Percentiles rank a stretch among this genome's conserved stretches.
phyloP scores from a whole-genome alignment of 2,329 filamentous ascomycete species.

The Xylaria digitata region DNA sequence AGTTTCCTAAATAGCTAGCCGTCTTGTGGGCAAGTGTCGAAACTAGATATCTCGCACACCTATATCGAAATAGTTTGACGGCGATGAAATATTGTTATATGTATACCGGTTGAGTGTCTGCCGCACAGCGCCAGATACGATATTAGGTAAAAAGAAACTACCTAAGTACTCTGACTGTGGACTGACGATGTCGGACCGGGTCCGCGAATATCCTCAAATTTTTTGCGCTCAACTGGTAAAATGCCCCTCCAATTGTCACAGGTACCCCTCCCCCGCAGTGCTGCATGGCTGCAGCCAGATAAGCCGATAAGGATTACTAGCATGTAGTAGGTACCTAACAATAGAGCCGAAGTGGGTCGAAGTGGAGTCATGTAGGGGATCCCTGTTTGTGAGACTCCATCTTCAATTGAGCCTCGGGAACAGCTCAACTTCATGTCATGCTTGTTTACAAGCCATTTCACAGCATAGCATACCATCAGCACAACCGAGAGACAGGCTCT shows the following conservation, averaged over 20 bases:
- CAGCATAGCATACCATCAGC: neutral
- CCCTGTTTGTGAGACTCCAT: constrained; percentile 28
- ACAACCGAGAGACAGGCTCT: neutral
- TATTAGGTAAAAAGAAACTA: constrained; percentile 19
- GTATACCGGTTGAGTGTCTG: neutral
- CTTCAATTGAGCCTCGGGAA: constrained; percentile 35
- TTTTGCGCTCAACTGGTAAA: constrained; percentile 28
- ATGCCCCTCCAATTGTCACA: constrained; percentile 44
- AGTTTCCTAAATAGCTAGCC: neutral
- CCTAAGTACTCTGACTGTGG: constrained; percentile 1
- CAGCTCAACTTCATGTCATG: constrained; percentile 22
- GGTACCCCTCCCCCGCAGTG: constrained; percentile 48
- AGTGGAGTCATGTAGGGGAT: neutral
- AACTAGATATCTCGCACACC: neutral
- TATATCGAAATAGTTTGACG: neutral
- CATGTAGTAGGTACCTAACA: neutral
- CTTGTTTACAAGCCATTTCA: neutral
- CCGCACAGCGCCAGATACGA: constrained; percentile 6
- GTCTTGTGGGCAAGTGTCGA: constrained; percentile 2
- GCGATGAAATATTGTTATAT: neutral
- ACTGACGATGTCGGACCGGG: constrained; percentile 32
- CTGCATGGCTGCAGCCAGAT: constrained; percentile 35
- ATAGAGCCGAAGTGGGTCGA: neutral
- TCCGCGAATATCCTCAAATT: constrained; percentile 37
- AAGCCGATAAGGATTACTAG: constrained; percentile 37